Evolutionary conservation across 1,284 basidiomycete genomes (phyloP).

Genomic region (Boletus albobrunnescens): DNA sequence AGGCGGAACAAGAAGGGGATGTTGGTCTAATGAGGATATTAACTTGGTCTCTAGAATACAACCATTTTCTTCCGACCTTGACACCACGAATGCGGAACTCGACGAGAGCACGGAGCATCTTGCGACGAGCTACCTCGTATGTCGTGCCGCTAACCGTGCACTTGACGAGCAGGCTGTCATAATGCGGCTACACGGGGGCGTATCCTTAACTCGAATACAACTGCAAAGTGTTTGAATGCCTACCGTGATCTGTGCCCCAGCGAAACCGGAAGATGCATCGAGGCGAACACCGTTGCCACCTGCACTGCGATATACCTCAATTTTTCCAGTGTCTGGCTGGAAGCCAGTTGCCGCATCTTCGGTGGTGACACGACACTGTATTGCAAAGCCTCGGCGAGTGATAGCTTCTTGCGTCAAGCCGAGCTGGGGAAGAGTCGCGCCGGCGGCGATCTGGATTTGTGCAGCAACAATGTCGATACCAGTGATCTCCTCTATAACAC

Average conservation of each 20-base stretch:
- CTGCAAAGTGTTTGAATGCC: constrained; percentile 19
- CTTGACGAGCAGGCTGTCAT: constrained; percentile 97
- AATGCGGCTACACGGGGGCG: constrained; percentile 69
- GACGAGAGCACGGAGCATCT: constrained; percentile 98
- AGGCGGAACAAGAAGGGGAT: constrained; percentile 99
- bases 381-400: constrained; percentile 94
- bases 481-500: constrained; percentile 85
- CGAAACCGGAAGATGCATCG: constrained; percentile 96
- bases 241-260: constrained; percentile 97
- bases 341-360: constrained; percentile 90
- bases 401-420: constrained; percentile 97
- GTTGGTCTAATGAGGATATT: constrained; percentile 68
- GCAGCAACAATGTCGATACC: constrained; percentile 98
- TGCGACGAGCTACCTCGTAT: constrained; percentile 96
- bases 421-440: constrained; percentile 92
- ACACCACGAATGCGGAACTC: constrained; percentile 99
- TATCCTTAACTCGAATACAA: neutral
- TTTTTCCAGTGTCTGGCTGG: constrained; percentile 99
- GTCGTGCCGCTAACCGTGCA: constrained; percentile 95
- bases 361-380: constrained; percentile 99
- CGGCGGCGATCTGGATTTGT: constrained; percentile 98
- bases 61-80: constrained; percentile 54
- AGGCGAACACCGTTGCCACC: constrained; percentile 98
- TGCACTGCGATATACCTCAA: constrained; percentile 97
- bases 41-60: neutral